Evolutionary conservation across 345 rosid species (phyloP), one percentile per base, ranked within the genome.

Genomic region (Acer negundo): DNA sequence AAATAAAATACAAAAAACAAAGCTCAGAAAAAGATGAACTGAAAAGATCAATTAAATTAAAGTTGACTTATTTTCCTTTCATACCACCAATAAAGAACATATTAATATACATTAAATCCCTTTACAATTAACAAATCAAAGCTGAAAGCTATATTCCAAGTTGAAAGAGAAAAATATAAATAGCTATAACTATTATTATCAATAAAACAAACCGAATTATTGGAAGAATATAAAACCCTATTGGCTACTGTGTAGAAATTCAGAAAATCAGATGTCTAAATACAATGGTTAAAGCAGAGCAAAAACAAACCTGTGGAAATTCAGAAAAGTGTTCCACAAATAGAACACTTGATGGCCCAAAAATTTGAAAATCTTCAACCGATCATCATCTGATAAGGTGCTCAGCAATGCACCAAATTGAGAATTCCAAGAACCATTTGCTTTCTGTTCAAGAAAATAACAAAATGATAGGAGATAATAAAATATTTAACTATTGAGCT

Each of bases 261-360:
- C 40, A 10, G 23, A 65, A 47, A 38, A 65, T 31, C 63, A 22
- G 65, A 76, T 61, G 74, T 59, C 69, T 24, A 22, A 40, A 44
- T 66, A 49, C 66, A 28, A 42, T 38, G 10, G n/a, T 24, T 11
- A 77, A 11, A n/a, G 77, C 40, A 73, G 44, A 81, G 77, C 22
- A 71, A 62, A 70, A 62, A 28, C 16, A 31, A 87, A 96, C 99
- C 99, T 87, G 92, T 96, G 99, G 81, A 94, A 91, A 83, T 79
- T 88, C 53, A 96, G 87, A 85, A 96, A 92, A 59, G 79, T 80
- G 83, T 78, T 89, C 98, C 98, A 96, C 67, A 96, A 86, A 84
- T 83, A 85, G 62, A 85, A 87, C 19, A 88, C 73, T 77, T 96
- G 99, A 74, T 84, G 79, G 26, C 99, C 93, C 47, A 88, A 79